Conservation (phyloP, 768 basidiomycete genomes). For the Lactarius pseudohatsudake region DNA sequence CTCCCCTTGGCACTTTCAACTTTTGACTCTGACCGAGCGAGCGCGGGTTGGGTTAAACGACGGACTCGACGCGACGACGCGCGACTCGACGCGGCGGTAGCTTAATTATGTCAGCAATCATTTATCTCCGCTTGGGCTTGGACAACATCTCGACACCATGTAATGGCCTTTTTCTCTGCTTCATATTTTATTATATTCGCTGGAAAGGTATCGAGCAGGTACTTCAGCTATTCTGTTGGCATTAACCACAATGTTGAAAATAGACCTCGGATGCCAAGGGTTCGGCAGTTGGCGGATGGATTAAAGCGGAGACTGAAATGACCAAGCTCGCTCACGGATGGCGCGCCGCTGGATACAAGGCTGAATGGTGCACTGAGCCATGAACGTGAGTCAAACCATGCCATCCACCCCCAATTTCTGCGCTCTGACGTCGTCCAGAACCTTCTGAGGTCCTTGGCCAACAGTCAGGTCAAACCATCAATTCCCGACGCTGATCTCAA, state of each 20-base stretch:
- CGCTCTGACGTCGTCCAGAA: conserved; percentile 51
- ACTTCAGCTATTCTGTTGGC: neutral
- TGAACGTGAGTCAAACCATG: conserved; percentile 40
- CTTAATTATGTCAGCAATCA: conserved; percentile 23
- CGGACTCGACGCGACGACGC: conserved; percentile 21
- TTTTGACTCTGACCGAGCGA: conserved; percentile 2
- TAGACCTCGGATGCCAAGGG: neutral
- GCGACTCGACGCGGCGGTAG: conserved; percentile 21
- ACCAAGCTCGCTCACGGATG: conserved; percentile 33
- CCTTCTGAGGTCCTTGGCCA: conserved; percentile 83
- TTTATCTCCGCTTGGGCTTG: conserved; percentile 11
- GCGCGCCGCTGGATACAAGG: conserved; percentile 33
- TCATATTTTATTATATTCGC: neutral
- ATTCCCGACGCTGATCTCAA: conserved; percentile 71
- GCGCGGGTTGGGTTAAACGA: conserved; percentile 10
- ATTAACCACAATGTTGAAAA: neutral
- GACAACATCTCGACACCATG: neutral
- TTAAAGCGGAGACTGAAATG: conserved; percentile 34
- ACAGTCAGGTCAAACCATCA: conserved; percentile 63
- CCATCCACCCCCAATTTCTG: conserved; percentile 34
- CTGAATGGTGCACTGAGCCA: conserved; percentile 32
- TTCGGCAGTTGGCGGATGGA: conserved; percentile 11
- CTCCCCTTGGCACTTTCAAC: neutral
- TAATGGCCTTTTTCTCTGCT: neutral
- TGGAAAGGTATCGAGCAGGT: neutral